Percentiles rank a stretch among this genome's conserved stretches.
These are phyloP conservation scores for Ceratocystis cacaofunesta DNA, from an alignment of 2,329 filamentous ascomycete genomes.

Conservation along the genomic window DNA sequence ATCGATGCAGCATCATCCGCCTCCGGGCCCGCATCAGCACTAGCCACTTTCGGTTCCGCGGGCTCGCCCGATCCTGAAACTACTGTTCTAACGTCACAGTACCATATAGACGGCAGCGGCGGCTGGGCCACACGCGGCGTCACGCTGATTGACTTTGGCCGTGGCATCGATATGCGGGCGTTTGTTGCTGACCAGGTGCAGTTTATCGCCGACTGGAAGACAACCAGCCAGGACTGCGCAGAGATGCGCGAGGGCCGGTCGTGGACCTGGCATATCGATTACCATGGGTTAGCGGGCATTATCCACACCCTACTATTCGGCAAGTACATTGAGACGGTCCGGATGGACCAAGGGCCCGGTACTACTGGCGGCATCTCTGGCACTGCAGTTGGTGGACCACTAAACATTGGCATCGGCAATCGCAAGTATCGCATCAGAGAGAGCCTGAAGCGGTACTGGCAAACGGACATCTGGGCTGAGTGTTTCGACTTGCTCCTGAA, in stretches of 20 bases:
- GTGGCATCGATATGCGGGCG: slow-evolving; percentile 80
- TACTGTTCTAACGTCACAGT: slow-evolving; percentile 42
- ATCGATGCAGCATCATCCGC: slow-evolving; percentile 40
- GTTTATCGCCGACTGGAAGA: slow-evolving; percentile 95
- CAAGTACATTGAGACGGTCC: slow-evolving; percentile 76
- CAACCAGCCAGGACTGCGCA: slow-evolving; percentile 70
- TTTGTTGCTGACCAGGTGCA: slow-evolving; percentile 58
- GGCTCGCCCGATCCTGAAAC: background rate
- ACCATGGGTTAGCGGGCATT: slow-evolving; percentile 79
- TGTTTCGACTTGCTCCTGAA: slow-evolving; percentile 80
- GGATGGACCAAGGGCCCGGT: slow-evolving; percentile 32
- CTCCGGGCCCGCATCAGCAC: background rate
- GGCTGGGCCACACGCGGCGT: slow-evolving; percentile 74
- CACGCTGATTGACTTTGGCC: slow-evolving; percentile 84
- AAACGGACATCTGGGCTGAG: slow-evolving; percentile 74
- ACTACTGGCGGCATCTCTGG: slow-evolving; percentile 34
- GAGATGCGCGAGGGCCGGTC: slow-evolving; percentile 89
- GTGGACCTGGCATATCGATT: slow-evolving; percentile 97
- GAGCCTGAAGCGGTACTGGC: slow-evolving; percentile 87
- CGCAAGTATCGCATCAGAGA: slow-evolving; percentile 71
- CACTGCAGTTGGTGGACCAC: slow-evolving; percentile 37
- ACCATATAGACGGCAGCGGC: slow-evolving; percentile 54
- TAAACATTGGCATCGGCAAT: slow-evolving; percentile 32
- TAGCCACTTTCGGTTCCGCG: background rate
- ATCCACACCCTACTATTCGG: slow-evolving; percentile 85